Base-by-base conservation (phyloP, 2,329 filamentous ascomycete genomes). In the Podosphaera xanthii region DNA sequence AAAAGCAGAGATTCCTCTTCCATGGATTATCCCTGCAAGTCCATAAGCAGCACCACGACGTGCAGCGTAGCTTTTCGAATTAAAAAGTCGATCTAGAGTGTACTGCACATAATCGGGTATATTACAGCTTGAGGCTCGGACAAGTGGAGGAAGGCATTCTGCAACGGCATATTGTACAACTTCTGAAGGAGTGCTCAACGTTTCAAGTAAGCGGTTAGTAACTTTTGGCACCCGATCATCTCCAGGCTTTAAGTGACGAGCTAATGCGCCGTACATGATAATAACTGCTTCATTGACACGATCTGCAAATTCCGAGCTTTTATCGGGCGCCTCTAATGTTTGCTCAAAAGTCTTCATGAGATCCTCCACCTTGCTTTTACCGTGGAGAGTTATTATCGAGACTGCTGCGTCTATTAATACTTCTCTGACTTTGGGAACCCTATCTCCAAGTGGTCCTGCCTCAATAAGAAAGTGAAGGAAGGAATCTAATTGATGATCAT, bases 161-260 rank as follows among this genome's bases (percentile, higher is more conserved):
- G 94, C 89, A 60, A 97, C 90, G 54, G 92, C 92, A 69, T 92
- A 96, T 71, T 98, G 92, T 1, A 98, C 92, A 14, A 87, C 90
- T 71, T 98, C 92, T 0, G 92, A 97, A 35, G 92, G 92, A 10
- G 91, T 97, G 70, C 85, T 92, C 52, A 98, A 75, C 5, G 94
- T 96, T 31, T 82, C 81, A 59, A 98, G 77, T 31, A 98, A 76
- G 62, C 89, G 82, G 65, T 91, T 84, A 57, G 98, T 83, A 53
- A 98, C 92, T 60, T 85, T 82, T 0, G 90, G 88, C 56, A 97
- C 81, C 66, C 94, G 90, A 64, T 81, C 73, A 70, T 98, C 92
- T n/a, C 89, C 88, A 6, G 82, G 72, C 64, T 86, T 81, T 61
- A 98, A 74, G 74, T 98, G 92, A 58, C 87, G 82, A 50, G 90